phyloP scores from a whole-genome alignment of 768 basidiomycete species.

The Tylopilus sp. region DNA sequence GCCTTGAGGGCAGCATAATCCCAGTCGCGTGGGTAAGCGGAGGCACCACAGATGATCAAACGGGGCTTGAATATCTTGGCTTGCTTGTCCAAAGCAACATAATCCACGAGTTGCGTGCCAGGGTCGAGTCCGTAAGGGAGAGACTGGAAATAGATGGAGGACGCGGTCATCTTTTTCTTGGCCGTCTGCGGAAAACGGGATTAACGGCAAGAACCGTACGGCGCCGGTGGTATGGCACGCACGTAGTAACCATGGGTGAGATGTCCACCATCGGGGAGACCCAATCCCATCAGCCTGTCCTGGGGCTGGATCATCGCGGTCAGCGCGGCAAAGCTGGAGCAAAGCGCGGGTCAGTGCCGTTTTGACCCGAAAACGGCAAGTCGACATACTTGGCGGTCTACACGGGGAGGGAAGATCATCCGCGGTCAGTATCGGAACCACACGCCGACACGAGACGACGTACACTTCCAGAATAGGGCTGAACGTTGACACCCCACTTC shows the following conservation, averaged over 20 bases:
- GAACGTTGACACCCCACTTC: conserved; percentile 98
- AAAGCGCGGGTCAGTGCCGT: conserved; percentile 9
- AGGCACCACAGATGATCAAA: conserved; percentile 95
- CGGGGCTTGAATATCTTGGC: conserved; percentile 95
- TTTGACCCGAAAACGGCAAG: background rate
- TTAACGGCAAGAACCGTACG: background rate
- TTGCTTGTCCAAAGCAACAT: conserved; percentile 71
- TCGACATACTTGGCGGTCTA: conserved; percentile 84
- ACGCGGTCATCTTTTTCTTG: conserved; percentile 99
- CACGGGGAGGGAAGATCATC: conserved; percentile 5
- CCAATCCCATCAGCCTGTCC: conserved; percentile 98
- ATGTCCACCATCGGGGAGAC: conserved; percentile 96
- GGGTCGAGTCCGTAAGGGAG: conserved; percentile 88
- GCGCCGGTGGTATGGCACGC: conserved; percentile 24
- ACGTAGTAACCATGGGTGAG: conserved; percentile 97
- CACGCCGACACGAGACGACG: conserved; percentile 30
- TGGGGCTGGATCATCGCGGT: conserved; percentile 96
- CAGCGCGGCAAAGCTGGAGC: conserved; percentile 91
- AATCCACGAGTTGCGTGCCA: conserved; percentile 86
- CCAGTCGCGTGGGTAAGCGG: conserved; percentile 98
- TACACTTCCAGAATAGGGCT: conserved; percentile 93
- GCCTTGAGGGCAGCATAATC: conserved; percentile 83
- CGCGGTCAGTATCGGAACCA: conserved; percentile 9
- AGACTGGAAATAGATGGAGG: conserved; percentile 99
- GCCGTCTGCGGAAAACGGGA: conserved; percentile 59